A percentile compares a stretch with the other conserved stretches of the same genome.
These are phyloP conservation scores for Leishmania braziliensis DNA, from an alignment of 208 protist species.

Conservation along the genomic window DNA sequence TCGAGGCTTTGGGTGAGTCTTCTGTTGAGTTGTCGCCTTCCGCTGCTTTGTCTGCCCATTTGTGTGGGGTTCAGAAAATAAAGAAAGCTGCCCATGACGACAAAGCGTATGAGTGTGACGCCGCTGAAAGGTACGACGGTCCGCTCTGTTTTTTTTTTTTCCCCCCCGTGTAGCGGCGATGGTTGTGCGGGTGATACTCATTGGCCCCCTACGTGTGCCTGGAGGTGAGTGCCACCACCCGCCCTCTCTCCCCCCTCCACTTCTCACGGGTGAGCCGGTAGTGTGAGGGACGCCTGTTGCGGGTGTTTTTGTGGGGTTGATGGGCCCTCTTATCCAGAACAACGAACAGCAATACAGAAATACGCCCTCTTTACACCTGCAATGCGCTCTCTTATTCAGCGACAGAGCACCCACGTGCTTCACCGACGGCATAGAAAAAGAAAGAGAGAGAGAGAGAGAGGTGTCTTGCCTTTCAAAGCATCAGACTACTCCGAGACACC, in stretches of 20 bases:
- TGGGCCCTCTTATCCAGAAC: too few species aligned
- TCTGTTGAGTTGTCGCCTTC: not conserved
- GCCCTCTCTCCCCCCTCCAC: too few species aligned
- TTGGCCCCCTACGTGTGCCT: too few species aligned
- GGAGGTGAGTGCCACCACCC: not conserved
- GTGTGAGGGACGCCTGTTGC: not conserved
- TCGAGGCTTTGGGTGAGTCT: not conserved
- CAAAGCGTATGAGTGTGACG: not conserved
- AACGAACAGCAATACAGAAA: not conserved
- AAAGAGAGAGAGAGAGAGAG: too few species aligned
- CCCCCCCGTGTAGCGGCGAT: not conserved
- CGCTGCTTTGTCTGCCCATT: not conserved
- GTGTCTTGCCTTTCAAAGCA: not conserved
- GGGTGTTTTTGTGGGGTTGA: not conserved
- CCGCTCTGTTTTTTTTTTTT: not conserved
- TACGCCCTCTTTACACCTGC: not conserved
- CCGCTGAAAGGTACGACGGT: not conserved
- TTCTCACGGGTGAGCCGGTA: not conserved
- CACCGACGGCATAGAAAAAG: not conserved
- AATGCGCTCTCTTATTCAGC: not conserved
- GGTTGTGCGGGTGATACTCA: not conserved
- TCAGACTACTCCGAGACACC: not conserved
- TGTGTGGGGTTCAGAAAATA: not conserved
- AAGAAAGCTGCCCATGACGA: not conserved
- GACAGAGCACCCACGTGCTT: not conserved